Percentiles rank a stretch among this genome's conserved stretches.
phyloP scores from a whole-genome alignment of 495 filamentous ascomycete genomes.

The Pseudevernia furfuracea region DNA sequence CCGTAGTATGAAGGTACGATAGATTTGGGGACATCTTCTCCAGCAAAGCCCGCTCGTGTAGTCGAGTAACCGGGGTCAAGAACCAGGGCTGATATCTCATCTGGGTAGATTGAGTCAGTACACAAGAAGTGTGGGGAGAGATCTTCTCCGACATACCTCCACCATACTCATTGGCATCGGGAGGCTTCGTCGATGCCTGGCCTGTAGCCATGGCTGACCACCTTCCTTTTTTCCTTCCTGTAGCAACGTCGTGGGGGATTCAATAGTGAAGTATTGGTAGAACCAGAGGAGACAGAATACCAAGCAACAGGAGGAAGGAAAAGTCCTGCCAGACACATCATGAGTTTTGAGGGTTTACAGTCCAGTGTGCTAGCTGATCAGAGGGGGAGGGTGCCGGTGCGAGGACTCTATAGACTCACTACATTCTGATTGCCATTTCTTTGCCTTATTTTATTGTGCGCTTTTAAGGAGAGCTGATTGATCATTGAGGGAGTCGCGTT shows the following conservation, averaged over 20 bases:
- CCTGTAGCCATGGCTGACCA: conserved; percentile 18
- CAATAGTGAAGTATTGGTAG: too few relatives aligned
- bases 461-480: neutral
- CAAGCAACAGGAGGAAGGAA: too few relatives aligned
- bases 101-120: conserved; percentile 37
- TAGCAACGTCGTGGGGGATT: too few relatives aligned
- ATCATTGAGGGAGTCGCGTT: neutral
- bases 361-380: neutral
- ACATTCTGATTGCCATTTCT: neutral
- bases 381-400: neutral
- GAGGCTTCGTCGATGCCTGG: conserved; percentile 38
- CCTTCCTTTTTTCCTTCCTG: too few relatives aligned
- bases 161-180: conserved; percentile 66
- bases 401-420: neutral
- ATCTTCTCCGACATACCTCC: conserved; percentile 55
- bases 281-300: too few relatives aligned
- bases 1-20: conserved; percentile 84
- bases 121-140: neutral
- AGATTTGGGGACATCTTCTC: conserved; percentile 94
- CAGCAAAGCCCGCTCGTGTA: conserved; percentile 90
- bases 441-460: too few relatives aligned
- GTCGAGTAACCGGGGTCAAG: conserved; percentile 89
- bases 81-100: conserved; percentile 94
- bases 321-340: too few relatives aligned
- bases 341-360: neutral